Evolutionary conservation across 2,329 filamentous ascomycete species (phyloP).

Genomic region (Aureobasidium sp.): DNA sequence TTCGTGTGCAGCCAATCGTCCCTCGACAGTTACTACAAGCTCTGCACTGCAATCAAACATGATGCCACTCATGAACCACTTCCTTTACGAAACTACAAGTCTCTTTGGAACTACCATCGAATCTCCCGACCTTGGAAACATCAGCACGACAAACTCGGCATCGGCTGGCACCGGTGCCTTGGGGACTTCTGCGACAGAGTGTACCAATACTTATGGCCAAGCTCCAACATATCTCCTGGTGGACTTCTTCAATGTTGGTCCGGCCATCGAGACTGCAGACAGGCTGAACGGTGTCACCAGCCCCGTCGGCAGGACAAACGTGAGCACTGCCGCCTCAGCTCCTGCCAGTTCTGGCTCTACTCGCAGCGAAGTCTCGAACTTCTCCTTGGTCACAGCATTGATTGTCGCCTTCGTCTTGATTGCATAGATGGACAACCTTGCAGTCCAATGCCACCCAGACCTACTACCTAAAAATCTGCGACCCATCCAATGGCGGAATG

Average conservation of each 20-base stretch:
- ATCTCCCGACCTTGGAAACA: constrained; percentile 54
- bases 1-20: constrained; percentile 65
- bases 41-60: constrained; percentile 51
- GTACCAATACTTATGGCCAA: constrained; percentile 51
- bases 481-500: neutral
- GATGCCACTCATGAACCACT: constrained; percentile 74
- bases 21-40: constrained; percentile 42
- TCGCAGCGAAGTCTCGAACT: neutral
- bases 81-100: constrained; percentile 56
- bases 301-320: constrained; percentile 36
- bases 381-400: constrained; percentile 4
- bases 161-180: constrained; percentile 49
- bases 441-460: neutral
- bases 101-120: constrained; percentile 44
- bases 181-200: constrained; percentile 44
- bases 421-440: neutral
- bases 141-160: constrained; percentile 60
- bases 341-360: constrained; percentile 7
- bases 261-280: constrained; percentile 64
- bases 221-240: constrained; percentile 69
- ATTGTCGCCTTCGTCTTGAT: constrained; percentile 1
- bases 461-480: neutral
- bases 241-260: constrained; percentile 71
- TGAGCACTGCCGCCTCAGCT: constrained; percentile 17
- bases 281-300: constrained; percentile 52